Evolutionary conservation across 2,329 filamentous ascomycete species (phyloP), one percentile per base, ranked within the genome.

Genomic region (Colletotrichum tofieldiae): DNA sequence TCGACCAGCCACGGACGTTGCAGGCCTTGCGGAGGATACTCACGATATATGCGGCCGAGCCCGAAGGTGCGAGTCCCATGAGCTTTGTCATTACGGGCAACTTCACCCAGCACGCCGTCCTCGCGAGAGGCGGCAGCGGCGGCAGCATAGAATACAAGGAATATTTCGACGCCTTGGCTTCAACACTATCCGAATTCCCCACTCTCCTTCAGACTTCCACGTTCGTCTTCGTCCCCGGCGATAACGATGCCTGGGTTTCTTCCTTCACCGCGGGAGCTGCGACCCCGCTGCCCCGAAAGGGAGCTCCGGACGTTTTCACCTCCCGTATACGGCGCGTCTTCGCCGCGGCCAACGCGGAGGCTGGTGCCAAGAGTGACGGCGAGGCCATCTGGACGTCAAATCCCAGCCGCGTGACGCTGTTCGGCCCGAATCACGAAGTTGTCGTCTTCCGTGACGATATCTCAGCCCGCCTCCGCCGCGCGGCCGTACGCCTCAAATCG

Each of bases 81-180:
- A 88, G 91, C 1, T 96, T 98, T 78, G 86, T 98, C 55, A 83
- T 99, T 8, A 91, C 94, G 58, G 96, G 96, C 47, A 97, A 96
- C 81, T 98, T 99, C 77, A 88, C 89, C 23, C 85, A 87, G 66
- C 86, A 92, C 65, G 89, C 91, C 39, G 88, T 92, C 75, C 91
- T 93, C 84, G 89, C 90, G 8, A 86, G 89, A 37, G 92, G 93
- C 65, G 90, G 91, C 35, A 92, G 91, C 47, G 92, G 93, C 29
- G 94, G 94, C 47, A 96, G 94, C 81, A 95, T 98, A 76, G 95
- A 97, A 83, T 98, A 98, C 85, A 98, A 98, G 84, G 96, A 98
- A 82, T 93, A 93, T 80, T 98, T 98, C 81, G 95, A 99, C 82
- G 90, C 92, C 11, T 88, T 99, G 16, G 96, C 96, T 3, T 91